These are phyloP conservation scores for Apiospora saccharicola DNA, from an alignment of 2,329 filamentous ascomycete species.

Conservation along the genomic window DNA sequence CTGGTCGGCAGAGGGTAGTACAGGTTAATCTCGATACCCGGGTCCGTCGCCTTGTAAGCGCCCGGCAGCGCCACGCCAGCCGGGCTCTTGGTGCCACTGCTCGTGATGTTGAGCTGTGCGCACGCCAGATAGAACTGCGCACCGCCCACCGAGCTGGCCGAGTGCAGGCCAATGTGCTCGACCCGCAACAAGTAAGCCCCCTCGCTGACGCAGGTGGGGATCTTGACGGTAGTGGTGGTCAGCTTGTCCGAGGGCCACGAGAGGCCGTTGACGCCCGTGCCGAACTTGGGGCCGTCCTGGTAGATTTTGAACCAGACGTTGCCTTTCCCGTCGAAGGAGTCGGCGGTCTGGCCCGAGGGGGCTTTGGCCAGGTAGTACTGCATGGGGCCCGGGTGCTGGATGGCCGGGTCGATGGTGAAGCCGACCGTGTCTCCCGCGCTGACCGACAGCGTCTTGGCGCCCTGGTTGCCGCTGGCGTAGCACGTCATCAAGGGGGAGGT, in stretches of 20 bases:
- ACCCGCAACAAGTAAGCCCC: constrained; percentile 58
- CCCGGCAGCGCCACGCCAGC: constrained; percentile 42
- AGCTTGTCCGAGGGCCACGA: constrained; percentile 51
- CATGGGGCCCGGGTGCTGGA: constrained; percentile 52
- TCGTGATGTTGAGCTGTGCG: constrained; percentile 43
- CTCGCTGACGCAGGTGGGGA: constrained; percentile 52
- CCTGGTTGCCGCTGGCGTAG: constrained; percentile 41
- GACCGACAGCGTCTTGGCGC: constrained; percentile 50
- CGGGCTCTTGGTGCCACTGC: constrained; percentile 37
- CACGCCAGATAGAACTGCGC: constrained; percentile 56
- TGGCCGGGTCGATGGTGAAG: constrained; percentile 48
- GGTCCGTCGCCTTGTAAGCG: constrained; percentile 47
- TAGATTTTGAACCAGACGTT: constrained; percentile 54
- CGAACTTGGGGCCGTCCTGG: constrained; percentile 49
- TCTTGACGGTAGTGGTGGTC: constrained; percentile 47
- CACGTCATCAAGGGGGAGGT: constrained; percentile 43
- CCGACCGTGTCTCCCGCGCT: constrained; percentile 47
- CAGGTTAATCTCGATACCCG: constrained; percentile 44
- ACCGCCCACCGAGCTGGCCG: constrained; percentile 47
- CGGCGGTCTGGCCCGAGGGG: constrained; percentile 44
- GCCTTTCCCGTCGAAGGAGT: constrained; percentile 48
- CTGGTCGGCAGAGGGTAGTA: constrained; percentile 40
- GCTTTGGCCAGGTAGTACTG: constrained; percentile 51
- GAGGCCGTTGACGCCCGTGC: constrained; percentile 40
- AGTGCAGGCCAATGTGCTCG: constrained; percentile 57